These are phyloP conservation scores for Aspergillus nanangensis DNA, from an alignment of 495 filamentous ascomycete genomes.

Conservation along the genomic window DNA sequence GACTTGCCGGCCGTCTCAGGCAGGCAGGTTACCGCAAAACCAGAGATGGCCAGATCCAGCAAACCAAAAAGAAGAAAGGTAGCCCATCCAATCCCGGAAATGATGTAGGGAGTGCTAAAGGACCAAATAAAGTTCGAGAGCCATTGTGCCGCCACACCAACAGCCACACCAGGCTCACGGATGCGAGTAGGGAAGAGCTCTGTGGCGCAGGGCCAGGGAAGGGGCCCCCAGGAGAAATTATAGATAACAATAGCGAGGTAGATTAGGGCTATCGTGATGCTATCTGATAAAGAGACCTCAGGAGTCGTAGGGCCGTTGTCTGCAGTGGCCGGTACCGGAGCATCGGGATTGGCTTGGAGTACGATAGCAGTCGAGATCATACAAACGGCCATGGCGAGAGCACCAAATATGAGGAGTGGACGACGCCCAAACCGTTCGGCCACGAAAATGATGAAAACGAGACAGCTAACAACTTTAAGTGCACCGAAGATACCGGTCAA, in stretches of 20 bases:
- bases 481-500: constrained; percentile 49
- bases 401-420: constrained; percentile 47
- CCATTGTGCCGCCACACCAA: constrained; percentile 48
- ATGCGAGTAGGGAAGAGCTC: constrained; percentile 50
- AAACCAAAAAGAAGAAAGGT: constrained; percentile 48
- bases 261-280: constrained; percentile 44
- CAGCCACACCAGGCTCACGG: constrained; percentile 44
- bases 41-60: constrained; percentile 33
- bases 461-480: constrained; percentile 45
- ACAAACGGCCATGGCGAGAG: constrained; percentile 45
- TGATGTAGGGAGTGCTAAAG: constrained; percentile 48
- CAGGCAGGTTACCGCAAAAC: constrained; percentile 41
- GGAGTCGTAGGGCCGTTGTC: not conserved
- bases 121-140: constrained; percentile 51
- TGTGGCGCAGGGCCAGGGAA: constrained; percentile 31
- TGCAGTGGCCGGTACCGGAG: not conserved
- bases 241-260: constrained; percentile 46
- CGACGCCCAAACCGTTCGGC: constrained; percentile 55
- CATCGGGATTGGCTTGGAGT: constrained; percentile 38
- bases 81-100: constrained; percentile 41
- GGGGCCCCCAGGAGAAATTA: constrained; percentile 39
- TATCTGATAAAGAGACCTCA: constrained; percentile 25
- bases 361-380: constrained; percentile 55
- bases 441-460: constrained; percentile 47
- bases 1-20: constrained; percentile 66